Evolutionary conservation across 202 grass and related monocot genomes (phyloP).

Genomic region (Hordeum pubiflorum): DNA sequence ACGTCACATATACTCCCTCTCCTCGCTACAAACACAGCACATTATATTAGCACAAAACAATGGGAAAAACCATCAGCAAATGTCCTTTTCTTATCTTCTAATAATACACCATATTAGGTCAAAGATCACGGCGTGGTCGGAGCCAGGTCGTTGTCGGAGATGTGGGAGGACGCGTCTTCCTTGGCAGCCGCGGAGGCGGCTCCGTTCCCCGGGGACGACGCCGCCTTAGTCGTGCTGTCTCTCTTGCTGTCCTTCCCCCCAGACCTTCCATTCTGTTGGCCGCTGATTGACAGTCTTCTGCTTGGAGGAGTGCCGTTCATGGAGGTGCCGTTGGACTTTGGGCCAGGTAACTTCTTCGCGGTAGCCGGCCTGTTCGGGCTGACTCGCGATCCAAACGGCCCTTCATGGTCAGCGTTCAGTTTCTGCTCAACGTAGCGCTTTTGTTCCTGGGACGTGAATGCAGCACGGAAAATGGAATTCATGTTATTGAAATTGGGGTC

Average conservation of each 20-base stretch:
- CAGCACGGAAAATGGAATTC: background rate
- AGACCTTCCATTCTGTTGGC: conserved; percentile 39
- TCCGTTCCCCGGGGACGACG: conserved; percentile 19
- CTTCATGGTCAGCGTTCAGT: conserved; percentile 54
- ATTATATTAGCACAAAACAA: conserved; percentile 44
- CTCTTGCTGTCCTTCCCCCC: conserved; percentile 72
- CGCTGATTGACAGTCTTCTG: conserved; percentile 69
- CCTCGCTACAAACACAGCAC: conserved; percentile 35
- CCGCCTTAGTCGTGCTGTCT: conserved; percentile 12
- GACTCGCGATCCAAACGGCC: conserved; percentile 42
- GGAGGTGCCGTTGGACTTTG: conserved; percentile 54
- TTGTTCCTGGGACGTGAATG: conserved; percentile 56
- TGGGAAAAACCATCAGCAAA: conserved; percentile 20
- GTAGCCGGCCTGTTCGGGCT: conserved; percentile 71
- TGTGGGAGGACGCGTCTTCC: conserved; percentile 42
- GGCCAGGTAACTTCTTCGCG: conserved; percentile 50
- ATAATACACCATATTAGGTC: conserved; percentile 31
- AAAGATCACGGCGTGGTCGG: conserved; percentile 62
- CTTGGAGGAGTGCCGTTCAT: conserved; percentile 58
- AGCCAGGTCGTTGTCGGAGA: conserved; percentile 39
- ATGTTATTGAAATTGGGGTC: background rate
- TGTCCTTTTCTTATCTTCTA: conserved; percentile 40
- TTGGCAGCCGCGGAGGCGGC: conserved; percentile 1
- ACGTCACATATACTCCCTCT: conserved; percentile 32
- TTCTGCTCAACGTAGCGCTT: conserved; percentile 61